phyloP scores from a whole-genome alignment of 805 yeast genomes.

The Saccharomycopsis sp. region DNA sequence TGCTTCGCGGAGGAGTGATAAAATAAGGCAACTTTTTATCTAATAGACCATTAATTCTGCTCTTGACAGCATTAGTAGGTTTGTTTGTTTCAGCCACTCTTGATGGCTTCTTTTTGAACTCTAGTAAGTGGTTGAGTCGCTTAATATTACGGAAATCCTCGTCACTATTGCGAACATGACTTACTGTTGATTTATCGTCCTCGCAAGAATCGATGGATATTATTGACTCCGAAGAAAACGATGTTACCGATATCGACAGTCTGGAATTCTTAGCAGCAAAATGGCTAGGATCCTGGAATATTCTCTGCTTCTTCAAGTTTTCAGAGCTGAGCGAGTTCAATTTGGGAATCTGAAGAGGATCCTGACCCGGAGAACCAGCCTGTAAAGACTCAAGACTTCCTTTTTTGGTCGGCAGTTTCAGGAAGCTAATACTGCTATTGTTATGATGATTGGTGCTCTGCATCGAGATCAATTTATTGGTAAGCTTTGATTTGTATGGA shows the following conservation, averaged over 20 bases:
- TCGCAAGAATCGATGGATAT: conserved; percentile 4
- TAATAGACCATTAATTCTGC: not conserved
- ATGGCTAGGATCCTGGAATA: conserved; percentile 9
- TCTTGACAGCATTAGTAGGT: not conserved
- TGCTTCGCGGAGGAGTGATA: conserved; percentile 15
- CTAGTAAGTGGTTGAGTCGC: conserved; percentile 6
- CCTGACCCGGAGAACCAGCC: not conserved
- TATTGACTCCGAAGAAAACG: conserved; percentile 7
- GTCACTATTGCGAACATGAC: not conserved
- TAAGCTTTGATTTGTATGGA: conserved; percentile 16
- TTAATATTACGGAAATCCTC: conserved; percentile 6
- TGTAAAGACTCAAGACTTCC: not conserved
- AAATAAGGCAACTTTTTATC: conserved; percentile 6
- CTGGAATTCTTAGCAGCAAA: not conserved
- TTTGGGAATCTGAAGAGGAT: conserved; percentile 5
- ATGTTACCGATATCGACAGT: not conserved
- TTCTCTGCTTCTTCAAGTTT: conserved; percentile 5
- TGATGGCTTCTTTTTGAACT: not conserved
- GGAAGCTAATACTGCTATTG: conserved; percentile 2
- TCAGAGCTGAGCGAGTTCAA: conserved; percentile 10
- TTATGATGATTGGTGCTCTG: not conserved
- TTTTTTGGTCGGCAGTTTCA: not conserved
- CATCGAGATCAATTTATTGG: conserved; percentile 5
- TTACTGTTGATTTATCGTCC: not conserved
- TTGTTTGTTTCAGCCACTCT: not conserved